Conservation (phyloP, 345 rosid species). For the Arabidopsis suecica region DNA sequence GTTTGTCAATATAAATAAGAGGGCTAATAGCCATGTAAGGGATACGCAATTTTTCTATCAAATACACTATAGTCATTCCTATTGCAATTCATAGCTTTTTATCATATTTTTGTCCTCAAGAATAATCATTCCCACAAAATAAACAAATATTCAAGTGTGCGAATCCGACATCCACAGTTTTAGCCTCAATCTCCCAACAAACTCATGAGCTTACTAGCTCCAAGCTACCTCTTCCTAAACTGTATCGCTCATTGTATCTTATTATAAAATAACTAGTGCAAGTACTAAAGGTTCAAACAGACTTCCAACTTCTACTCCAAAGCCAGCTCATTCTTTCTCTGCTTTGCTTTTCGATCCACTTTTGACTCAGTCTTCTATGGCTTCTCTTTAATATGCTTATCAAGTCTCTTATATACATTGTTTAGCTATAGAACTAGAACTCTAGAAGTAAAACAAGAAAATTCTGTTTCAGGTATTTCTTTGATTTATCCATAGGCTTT, state of each 20-base stretch:
- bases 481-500: neutral
- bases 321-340: neutral
- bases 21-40: no score
- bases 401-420: neutral
- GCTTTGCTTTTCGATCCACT: neutral
- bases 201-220: neutral
- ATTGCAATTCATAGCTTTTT: no score
- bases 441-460: neutral
- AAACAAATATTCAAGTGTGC: no score
- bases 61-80: no score
- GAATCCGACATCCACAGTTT: no score
- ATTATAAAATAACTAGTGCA: neutral
- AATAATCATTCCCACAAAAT: no score
- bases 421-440: neutral
- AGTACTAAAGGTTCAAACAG: neutral
- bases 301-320: neutral
- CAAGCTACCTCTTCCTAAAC: neutral
- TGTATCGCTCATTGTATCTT: neutral
- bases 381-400: neutral
- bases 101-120: no score
- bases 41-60: no score
- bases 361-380: slow-evolving; percentile 1
- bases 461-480: neutral
- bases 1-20: no score
- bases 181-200: no score